Base-by-base conservation (phyloP, 2,329 filamentous ascomycete genomes). In the Didymella segeticola region DNA sequence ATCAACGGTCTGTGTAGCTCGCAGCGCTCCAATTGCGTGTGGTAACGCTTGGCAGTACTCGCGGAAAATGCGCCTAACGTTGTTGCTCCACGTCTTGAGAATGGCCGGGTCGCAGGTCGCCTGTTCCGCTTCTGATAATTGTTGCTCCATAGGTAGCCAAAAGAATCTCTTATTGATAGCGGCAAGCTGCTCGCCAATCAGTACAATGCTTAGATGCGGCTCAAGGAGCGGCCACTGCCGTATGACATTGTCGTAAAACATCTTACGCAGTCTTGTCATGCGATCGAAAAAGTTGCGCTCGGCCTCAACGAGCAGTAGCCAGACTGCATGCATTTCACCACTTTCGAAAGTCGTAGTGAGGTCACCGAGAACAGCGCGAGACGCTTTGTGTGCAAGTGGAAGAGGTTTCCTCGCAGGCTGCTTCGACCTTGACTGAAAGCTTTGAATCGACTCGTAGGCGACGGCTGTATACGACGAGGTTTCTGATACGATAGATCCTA, bases 161-260 rank as follows among this genome's bases (percentile, higher is more conserved):
- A 73, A 37, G 42, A 60, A 53, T n/a, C 62, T 55, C 14, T 61
- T 57, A 39, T 70, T 61, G 7, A 59, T 29, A 6, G 36, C 37
- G 22, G 58, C 55, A 11, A 73, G 53, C 29, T 63, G 57, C 23
- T 64, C 59, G 14, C 57, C 51, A 1, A 67, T 31, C 12, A 61
- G 12, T 6, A 71, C 61, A 0, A 62, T 61, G 15, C 58, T 58
- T 4, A 73, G 33, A 41, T 69, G 64, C 12, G 62, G 60, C 33
- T 64, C 63, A 3, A 70, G 50, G 12, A 58, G 29, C 7, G 70
- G 69, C 68, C 68, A 73, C 50, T 69, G 54, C 11, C 46, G 55
- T 25, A 63, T 39, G 12, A 71, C 38, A 11, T 64, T 62, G 20
- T 67, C 57, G 45, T 69, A 67, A 47, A 73, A 71, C 50, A 61